Conservation (phyloP, 805 yeast genomes). For the Candida chilensis region DNA sequence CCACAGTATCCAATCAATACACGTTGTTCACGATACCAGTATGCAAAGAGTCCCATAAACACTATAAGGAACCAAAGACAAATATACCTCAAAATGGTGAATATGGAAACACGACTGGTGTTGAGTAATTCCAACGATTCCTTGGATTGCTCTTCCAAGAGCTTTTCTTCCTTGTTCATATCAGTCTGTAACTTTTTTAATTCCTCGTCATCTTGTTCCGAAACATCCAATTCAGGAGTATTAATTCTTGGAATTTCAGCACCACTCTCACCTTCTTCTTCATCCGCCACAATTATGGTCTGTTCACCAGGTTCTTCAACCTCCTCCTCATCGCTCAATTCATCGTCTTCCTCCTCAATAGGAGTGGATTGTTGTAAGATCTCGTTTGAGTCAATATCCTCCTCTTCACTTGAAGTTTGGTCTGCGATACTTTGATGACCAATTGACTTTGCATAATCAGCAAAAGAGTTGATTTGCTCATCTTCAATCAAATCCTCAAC, state of each 20-base stretch:
- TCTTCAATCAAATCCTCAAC: no score
- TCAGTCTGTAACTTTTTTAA: slow-evolving; percentile 3
- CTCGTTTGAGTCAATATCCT: no score
- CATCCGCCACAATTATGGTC: no score
- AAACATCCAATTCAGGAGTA: slow-evolving; percentile 4
- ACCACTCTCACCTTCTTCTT: slow-evolving; percentile 1
- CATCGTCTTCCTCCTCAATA: slow-evolving; percentile 2
- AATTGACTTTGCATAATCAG: background rate
- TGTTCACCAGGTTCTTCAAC: slow-evolving; percentile 5
- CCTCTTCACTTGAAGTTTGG: background rate
- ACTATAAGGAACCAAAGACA: slow-evolving; percentile 24
- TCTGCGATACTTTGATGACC: background rate
- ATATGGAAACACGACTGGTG: background rate
- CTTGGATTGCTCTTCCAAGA: slow-evolving; percentile 1
- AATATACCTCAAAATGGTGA: slow-evolving; percentile 9
- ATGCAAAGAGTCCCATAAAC: slow-evolving; percentile 25
- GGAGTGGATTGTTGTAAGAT: no score
- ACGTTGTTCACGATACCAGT: slow-evolving; percentile 61
- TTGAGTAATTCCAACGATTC: background rate
- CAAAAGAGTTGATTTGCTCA: slow-evolving; percentile 1
- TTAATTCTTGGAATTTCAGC: background rate
- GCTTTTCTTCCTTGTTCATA: background rate
- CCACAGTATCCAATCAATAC: slow-evolving; percentile 71
- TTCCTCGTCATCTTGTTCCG: slow-evolving; percentile 7
- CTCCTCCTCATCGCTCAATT: slow-evolving; percentile 3